A percentile compares a stretch with the other conserved stretches of the same genome.
Conservation (phyloP, 257 asterid species). For the Ajuga chamaepitys region DNA sequence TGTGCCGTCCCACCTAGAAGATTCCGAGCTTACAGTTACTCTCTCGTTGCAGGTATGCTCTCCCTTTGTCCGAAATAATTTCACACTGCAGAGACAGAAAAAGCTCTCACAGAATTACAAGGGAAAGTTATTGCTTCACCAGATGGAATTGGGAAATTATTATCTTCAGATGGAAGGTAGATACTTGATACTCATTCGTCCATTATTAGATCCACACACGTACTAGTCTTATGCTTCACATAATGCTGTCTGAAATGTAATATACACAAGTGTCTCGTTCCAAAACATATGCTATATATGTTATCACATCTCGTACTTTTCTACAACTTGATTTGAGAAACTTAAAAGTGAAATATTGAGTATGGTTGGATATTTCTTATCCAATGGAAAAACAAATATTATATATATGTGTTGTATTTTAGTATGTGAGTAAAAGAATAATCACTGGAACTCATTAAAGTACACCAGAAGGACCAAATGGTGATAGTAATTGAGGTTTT, state of each 20-base stretch:
- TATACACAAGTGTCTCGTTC: neutral
- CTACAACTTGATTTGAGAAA: neutral
- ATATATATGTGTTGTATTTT: too few relatives aligned
- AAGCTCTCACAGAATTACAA: conserved; percentile 35
- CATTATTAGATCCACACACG: neutral
- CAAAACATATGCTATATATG: neutral
- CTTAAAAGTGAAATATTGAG: neutral
- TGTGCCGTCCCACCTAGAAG: conserved; percentile 42
- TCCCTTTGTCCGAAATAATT: neutral
- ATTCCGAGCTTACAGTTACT: conserved; percentile 66
- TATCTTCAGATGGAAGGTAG: conserved; percentile 62
- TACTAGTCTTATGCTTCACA: neutral
- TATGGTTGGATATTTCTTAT: neutral
- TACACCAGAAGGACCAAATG: neutral
- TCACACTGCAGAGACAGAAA: conserved; percentile 80
- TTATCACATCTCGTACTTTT: neutral
- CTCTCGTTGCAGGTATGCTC: conserved; percentile 64
- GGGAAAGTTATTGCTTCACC: conserved; percentile 36
- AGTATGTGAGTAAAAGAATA: too few relatives aligned
- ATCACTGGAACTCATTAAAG: neutral
- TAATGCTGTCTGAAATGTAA: neutral
- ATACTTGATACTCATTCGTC: neutral
- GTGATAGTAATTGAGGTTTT: neutral
- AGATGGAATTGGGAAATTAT: conserved; percentile 35
- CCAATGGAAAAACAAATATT: neutral